These are phyloP conservation scores for Parastagonospora avenae DNA, from an alignment of 2,329 filamentous ascomycete genomes.

Conservation along the genomic window DNA sequence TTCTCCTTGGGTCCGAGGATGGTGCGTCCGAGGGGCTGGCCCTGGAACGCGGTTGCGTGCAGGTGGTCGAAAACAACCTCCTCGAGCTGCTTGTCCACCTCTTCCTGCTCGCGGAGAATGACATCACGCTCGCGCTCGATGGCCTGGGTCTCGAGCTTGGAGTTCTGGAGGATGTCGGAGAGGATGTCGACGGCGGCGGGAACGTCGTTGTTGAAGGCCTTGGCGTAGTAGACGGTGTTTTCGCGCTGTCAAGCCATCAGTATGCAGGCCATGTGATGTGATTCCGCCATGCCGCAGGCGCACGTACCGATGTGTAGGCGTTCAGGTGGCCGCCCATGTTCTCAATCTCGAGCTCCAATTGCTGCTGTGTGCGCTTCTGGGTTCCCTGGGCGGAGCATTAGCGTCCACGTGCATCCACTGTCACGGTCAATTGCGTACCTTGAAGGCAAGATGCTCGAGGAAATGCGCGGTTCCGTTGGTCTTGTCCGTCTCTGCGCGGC, in stretches of 20 bases:
- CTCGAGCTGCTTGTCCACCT: conserved; percentile 99
- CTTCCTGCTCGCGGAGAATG: conserved; percentile 97
- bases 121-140: conserved; percentile 99
- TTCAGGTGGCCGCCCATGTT: conserved; percentile 99
- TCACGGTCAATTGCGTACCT: conserved; percentile 63
- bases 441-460: conserved; percentile 99
- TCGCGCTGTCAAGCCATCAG: conserved; percentile 70
- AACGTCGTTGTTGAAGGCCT: conserved; percentile 97
- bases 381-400: conserved; percentile 69
- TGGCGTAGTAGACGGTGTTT: conserved; percentile 99
- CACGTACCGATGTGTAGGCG: conserved; percentile 94
- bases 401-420: conserved; percentile 16
- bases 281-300: background rate
- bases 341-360: conserved; percentile 99
- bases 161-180: conserved; percentile 98
- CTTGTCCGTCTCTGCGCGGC: conserved; percentile 95
- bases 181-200: conserved; percentile 97
- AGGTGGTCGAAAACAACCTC: conserved; percentile 99
- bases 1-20: conserved; percentile 98
- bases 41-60: conserved; percentile 96
- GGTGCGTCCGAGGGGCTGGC: conserved; percentile 93
- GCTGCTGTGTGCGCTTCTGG: conserved; percentile 90
- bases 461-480: conserved; percentile 99
- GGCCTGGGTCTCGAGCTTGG: conserved; percentile 89
- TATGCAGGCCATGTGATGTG: conserved; percentile 12